Evolutionary conservation across 2,329 filamentous ascomycete genomes (phyloP).

Genomic region (Zymoseptoria pseudotritici): DNA sequence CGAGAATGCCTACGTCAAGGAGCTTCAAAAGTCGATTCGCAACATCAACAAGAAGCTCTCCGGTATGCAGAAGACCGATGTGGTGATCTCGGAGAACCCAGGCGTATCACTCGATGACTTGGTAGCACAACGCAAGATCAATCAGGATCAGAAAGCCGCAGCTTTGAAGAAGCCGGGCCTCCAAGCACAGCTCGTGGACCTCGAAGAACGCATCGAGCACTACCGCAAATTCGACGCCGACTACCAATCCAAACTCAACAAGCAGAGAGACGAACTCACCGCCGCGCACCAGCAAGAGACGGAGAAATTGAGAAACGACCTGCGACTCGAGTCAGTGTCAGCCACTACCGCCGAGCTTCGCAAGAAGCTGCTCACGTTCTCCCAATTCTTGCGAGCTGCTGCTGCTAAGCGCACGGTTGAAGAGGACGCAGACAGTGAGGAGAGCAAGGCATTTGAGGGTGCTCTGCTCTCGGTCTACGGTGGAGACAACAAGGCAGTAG

Average conservation of each 20-base stretch:
- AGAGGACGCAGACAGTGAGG: constrained; percentile 59
- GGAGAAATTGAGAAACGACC: constrained; percentile 47
- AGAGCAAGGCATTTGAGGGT: constrained; percentile 75
- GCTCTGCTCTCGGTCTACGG: constrained; percentile 71
- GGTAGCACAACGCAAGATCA: constrained; percentile 65
- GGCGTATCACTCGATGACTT: constrained; percentile 67
- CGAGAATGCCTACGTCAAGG: constrained; percentile 76
- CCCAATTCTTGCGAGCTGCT: constrained; percentile 72
- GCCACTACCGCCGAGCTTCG: constrained; percentile 44
- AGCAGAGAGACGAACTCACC: constrained; percentile 50
- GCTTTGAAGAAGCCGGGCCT: constrained; percentile 69
- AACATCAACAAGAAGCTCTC: constrained; percentile 91
- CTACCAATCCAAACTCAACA: constrained; percentile 53
- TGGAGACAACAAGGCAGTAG: constrained; percentile 66
- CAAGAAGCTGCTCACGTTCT: constrained; percentile 61
- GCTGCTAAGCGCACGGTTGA: constrained; percentile 66
- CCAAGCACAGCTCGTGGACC: constrained; percentile 58
- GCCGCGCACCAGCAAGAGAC: constrained; percentile 51
- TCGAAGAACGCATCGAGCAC: constrained; percentile 66
- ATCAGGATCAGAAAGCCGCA: constrained; percentile 70
- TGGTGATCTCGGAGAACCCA: constrained; percentile 60
- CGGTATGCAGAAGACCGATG: constrained; percentile 65
- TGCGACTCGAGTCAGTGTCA: constrained; percentile 47
- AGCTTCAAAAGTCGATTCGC: constrained; percentile 88
- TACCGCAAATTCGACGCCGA: constrained; percentile 71